Evolutionary conservation across 352 stramenopile genomes (phyloP).

Genomic region (Phytophthora litchii): DNA sequence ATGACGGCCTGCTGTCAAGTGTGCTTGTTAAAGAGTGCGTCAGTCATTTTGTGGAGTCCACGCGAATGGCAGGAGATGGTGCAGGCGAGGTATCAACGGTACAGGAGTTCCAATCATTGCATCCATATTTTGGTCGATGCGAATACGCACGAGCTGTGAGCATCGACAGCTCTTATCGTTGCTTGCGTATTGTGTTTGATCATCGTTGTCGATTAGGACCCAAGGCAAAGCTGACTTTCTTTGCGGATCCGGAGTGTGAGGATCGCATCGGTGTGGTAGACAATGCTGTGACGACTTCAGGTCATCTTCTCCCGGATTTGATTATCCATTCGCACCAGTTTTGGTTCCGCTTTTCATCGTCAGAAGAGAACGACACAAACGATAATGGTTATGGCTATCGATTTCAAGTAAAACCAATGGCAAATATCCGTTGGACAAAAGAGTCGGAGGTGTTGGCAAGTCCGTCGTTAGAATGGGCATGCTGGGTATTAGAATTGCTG

Average conservation of each 20-base stretch:
- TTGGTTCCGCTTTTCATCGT: constrained; percentile 82
- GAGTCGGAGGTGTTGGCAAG: constrained; percentile 77
- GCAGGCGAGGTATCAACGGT: constrained; percentile 21
- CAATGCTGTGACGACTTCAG: constrained; percentile 39
- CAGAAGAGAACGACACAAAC: constrained; percentile 64
- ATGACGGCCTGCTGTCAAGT: constrained; percentile 68
- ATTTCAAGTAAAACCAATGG: constrained; percentile 81
- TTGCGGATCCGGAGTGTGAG: constrained; percentile 69
- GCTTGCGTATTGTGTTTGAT: constrained; percentile 83
- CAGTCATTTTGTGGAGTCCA: constrained; percentile 85
- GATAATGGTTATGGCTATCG: constrained; percentile 81
- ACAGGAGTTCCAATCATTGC: constrained; percentile 81
- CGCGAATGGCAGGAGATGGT: constrained; percentile 68
- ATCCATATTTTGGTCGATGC: constrained; percentile 85
- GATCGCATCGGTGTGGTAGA: constrained; percentile 60
- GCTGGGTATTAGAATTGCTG: constrained; percentile 83
- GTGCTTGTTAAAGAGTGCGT: constrained; percentile 87
- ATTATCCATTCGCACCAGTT: constrained; percentile 78
- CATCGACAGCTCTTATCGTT: constrained; percentile 57
- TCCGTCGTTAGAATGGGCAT: constrained; percentile 86
- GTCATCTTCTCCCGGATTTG: constrained; percentile 61
- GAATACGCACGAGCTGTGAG: constrained; percentile 75
- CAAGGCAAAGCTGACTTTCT: constrained; percentile 80
- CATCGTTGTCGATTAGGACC: constrained; percentile 70
- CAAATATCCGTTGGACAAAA: constrained; percentile 82